phyloP scores from a whole-genome alignment of 768 basidiomycete genomes.

The Calocybe cyanea region DNA sequence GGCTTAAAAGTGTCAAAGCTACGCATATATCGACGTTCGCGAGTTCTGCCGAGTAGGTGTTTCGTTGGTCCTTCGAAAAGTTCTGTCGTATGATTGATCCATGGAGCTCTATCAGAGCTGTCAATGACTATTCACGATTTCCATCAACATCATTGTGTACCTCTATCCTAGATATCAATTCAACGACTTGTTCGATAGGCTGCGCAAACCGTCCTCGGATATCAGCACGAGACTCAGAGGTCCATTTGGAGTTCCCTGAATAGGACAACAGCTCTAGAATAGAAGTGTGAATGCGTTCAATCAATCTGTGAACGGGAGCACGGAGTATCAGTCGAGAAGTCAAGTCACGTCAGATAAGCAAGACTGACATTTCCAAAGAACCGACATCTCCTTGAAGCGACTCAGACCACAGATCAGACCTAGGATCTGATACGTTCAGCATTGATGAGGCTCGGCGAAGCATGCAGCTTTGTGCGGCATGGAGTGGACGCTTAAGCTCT shows the following conservation, averaged over 20 bases:
- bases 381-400: neutral
- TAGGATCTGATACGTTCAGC: neutral
- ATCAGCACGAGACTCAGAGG: neutral
- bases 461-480: neutral
- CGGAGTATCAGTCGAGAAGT: neutral
- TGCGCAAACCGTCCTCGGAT: neutral
- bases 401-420: slow-evolving; percentile 1
- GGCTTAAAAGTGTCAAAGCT: neutral
- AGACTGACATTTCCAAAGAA: neutral
- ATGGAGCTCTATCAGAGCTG: neutral
- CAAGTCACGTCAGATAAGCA: neutral
- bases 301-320: neutral
- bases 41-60: too few species aligned
- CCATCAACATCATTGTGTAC: neutral
- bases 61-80: neutral
- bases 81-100: neutral
- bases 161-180: neutral
- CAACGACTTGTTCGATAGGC: neutral
- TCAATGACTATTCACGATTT: neutral
- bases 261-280: neutral
- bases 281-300: neutral
- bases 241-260: neutral
- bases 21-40: neutral
- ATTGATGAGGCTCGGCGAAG: neutral
- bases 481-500: slow-evolving; percentile 1